Evolutionary conservation across 2,329 filamentous ascomycete genomes (phyloP), one percentile per base, ranked within the genome.

Genomic region (Hymenoscyphus infarciens): DNA sequence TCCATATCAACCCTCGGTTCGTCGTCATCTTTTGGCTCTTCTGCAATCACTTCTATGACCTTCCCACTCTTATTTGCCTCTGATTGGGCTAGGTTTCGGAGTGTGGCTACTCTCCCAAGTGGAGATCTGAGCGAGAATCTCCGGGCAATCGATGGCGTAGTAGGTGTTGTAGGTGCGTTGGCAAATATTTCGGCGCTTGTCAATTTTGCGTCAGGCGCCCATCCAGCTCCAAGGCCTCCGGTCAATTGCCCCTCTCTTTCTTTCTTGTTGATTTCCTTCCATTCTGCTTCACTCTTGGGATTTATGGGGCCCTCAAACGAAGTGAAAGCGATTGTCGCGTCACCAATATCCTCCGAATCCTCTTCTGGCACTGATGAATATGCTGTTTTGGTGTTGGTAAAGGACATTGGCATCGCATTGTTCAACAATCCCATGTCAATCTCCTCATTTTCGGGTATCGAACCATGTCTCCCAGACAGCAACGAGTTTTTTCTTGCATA

Each of bases 41-140:
- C 80, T 29, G 85, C 74, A 55, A 87, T 80, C 2, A 87, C 82
- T 69, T 86, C 80, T 63, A 87, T 83, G 1, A 86, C 80, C 66
- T 85, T 77, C 16, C 83, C 84, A n/a, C 80, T 77, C 62, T 81
- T 81, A 68, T 87, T 85, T 0, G 85, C 85, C 69, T 86, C 83
- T 11, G 76, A 78, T 71, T 87, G 85, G 0, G 80, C 84, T 19
- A 83, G 75, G 22, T 79, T 76, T 61, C 76, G 79, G 60, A 86
- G 74, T 0, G 79, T 81, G 57, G 79, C 73, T 10, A 70, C 68
- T 45, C 78, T 75, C 27, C 53, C 53, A 16, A 72, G 25, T 22
- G 64, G 55, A n/a, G 56, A 63, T 53, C 67, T 61, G 39, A 70
- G 62, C 1, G 72, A 70, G 13, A 71, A 61, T 33, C 60, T 64